phyloP scores from a whole-genome alignment of 164 flowering plant species.

The Vitis vinifera region ASM3070453v1 NC_081821.1:8068001-8068500 shows the following conservation, averaged over 20 bases:
- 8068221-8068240: slow-evolving; percentile 98
- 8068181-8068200: slow-evolving; percentile 99
- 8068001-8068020: not conserved
- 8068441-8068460: too few species aligned
- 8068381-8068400: too few species aligned
- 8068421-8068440: too few species aligned
- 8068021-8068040: not conserved
- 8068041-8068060: not conserved
- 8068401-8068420: too few species aligned
- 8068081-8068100: slow-evolving; percentile 99
- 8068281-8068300: too few species aligned
- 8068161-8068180: slow-evolving; percentile 98
- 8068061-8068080: slow-evolving; percentile 79
- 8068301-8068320: too few species aligned
- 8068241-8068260: slow-evolving; percentile 7
- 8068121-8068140: slow-evolving; percentile 99
- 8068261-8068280: not conserved
- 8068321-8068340: too few species aligned
- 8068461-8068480: too few species aligned
- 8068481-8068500: not conserved
- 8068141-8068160: slow-evolving; percentile 83
- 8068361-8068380: too few species aligned
- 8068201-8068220: slow-evolving; percentile 96
- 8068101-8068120: slow-evolving; percentile 95
- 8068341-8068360: too few species aligned